Percentiles rank a stretch among this genome's conserved stretches.
Conservation (phyloP, 768 basidiomycete species). For the Macrolepiota albuminosa region DNA sequence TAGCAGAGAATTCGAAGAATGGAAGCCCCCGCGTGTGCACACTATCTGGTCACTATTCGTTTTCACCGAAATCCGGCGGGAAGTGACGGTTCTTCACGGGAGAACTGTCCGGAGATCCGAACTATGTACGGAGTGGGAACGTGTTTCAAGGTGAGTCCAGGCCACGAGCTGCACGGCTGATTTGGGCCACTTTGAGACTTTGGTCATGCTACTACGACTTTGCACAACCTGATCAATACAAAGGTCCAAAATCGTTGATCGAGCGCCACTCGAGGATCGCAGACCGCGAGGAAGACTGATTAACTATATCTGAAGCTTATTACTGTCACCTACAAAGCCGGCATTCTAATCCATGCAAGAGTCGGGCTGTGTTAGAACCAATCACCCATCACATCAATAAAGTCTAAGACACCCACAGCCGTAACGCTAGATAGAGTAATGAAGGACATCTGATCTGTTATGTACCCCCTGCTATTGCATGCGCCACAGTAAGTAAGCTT, state of each 20-base stretch:
- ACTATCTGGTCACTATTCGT: not conserved
- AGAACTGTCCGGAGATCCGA: not conserved
- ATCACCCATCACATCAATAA: not conserved
- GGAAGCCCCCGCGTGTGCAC: not conserved
- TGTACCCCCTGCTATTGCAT: conserved; percentile 2
- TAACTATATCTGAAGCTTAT: not conserved
- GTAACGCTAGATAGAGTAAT: not conserved
- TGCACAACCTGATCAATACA: not conserved
- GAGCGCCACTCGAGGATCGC: not conserved
- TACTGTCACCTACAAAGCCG: not conserved
- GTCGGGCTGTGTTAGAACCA: not conserved
- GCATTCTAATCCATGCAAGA: not conserved
- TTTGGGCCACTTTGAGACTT: not conserved
- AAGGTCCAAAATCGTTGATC: not conserved
- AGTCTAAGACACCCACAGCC: not conserved
- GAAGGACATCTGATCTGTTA: not conserved
- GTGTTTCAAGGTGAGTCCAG: not conserved
- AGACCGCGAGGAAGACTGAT: not conserved
- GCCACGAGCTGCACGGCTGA: not conserved
- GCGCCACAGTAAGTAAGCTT: conserved; percentile 14
- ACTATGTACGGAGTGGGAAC: not conserved
- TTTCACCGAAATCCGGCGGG: not conserved
- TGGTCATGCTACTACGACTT: not conserved
- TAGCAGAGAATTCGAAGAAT: not conserved
- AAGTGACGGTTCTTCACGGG: not conserved